Base-by-base conservation (phyloP, 768 basidiomycete species). In the Lentinula sp. region DNA sequence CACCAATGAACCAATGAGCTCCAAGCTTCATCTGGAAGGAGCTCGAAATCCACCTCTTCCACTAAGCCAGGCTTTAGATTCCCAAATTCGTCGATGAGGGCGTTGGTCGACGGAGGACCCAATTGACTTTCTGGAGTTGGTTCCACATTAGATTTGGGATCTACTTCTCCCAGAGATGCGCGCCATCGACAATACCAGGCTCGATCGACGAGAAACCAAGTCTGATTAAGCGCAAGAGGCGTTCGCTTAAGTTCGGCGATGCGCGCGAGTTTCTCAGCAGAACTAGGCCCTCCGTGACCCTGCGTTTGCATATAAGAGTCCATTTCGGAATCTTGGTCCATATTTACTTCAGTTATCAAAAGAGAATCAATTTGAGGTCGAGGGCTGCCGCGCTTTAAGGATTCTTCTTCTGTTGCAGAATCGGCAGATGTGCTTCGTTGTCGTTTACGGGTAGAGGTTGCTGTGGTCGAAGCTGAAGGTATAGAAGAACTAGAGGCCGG, bases 131-230 rank as follows among this genome's bases (percentile, higher is more conserved):
- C 87, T 35, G 78, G 74, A 35, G 90, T 69, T 2, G 74, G 69
- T 16, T 85, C 88, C 66, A 87, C 80, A 73, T 90, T 92, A 77
- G 88, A 87, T 28, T 59, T 59, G 5, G 57, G 57, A 32, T 52
- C 50, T 31, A 77, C 68, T 64, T 84, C 73, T 32, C 88, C 89
- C 0, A 83, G 79, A 68, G 87, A 87, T 10, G 90, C 91, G 66
- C 79, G 73, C 88, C 90, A 95, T 37, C 84, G 82, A 61, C 81
- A 81, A 76, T 82, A 90, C 93, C 93, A 96, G 21, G 67, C 66
- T 53, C 81, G 73, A 21, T 86, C 79, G 32, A 95, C 78, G 53
- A 95, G 74, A 73, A 84, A 93, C 93, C 93, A 95, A 8, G 79
- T 85, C 55, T 93, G 84, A 49, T 89, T 89, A 7, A 79, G 73